Evolutionary conservation across 2,329 filamentous ascomycete genomes (phyloP).

Genomic region (Karstenula rhodostoma): DNA sequence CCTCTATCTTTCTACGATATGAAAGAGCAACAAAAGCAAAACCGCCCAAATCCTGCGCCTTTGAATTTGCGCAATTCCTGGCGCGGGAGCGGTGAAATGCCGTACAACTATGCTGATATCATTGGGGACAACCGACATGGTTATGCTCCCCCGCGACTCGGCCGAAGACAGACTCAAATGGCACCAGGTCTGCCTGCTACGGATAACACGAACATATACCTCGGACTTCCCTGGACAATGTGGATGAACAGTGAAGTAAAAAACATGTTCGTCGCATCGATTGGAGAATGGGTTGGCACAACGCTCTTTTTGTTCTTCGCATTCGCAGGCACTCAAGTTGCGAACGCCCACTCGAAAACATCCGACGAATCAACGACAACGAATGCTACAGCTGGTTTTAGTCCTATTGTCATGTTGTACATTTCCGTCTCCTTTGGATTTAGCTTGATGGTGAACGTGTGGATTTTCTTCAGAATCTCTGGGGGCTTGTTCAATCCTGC

Average conservation of each 20-base stretch:
- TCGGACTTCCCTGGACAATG: slow-evolving; percentile 30
- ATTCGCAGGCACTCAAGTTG: slow-evolving; percentile 48
- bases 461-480: slow-evolving; percentile 36
- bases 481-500: slow-evolving; percentile 22
- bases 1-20: slow-evolving; percentile 3
- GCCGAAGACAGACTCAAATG: not conserved
- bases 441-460: slow-evolving; percentile 36
- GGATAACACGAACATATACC: not conserved
- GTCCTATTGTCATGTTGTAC: slow-evolving; percentile 47
- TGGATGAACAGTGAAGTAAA: slow-evolving; percentile 31
- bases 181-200: not conserved
- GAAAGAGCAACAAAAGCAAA: slow-evolving; percentile 2
- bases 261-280: slow-evolving; percentile 46
- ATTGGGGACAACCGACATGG: slow-evolving; percentile 2
- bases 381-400: slow-evolving; percentile 51
- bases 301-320: slow-evolving; percentile 52
- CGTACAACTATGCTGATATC: slow-evolving; percentile 5
- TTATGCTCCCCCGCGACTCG: slow-evolving; percentile 1
- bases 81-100: slow-evolving; percentile 1
- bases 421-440: slow-evolving; percentile 34
- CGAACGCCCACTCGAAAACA: slow-evolving; percentile 54
- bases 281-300: slow-evolving; percentile 53
- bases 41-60: not conserved
- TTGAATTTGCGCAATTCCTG: not conserved
- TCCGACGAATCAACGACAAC: slow-evolving; percentile 45